These are phyloP conservation scores for Grosmannia clavigera DNA, from an alignment of 2,329 filamentous ascomycete species.

Conservation along the genomic window DNA sequence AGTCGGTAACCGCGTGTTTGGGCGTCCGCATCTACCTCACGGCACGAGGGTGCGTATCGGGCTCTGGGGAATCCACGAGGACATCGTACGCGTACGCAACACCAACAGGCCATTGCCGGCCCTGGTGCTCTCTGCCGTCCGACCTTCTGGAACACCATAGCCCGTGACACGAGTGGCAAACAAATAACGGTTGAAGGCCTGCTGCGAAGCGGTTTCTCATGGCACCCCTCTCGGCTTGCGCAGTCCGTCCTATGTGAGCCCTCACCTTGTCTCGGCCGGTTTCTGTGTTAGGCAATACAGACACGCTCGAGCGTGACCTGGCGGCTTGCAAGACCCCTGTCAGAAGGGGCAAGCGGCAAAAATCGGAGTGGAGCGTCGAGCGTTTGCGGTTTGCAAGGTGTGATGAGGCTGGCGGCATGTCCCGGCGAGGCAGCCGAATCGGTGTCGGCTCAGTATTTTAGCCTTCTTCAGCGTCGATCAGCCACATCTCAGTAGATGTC, in stretches of 20 bases:
- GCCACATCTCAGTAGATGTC: not conserved
- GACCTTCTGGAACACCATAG: not conserved
- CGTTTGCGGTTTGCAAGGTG: not conserved
- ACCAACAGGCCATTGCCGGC: not conserved
- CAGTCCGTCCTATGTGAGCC: not conserved
- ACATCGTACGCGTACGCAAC: not conserved
- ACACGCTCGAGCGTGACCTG: not conserved
- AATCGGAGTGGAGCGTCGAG: not conserved
- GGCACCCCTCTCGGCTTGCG: not conserved
- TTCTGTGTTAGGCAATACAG: slow-evolving; percentile 2
- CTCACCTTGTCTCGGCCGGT: slow-evolving; percentile 8
- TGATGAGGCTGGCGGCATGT: slow-evolving; percentile 9
- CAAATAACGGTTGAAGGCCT: not conserved
- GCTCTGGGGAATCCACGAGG: not conserved
- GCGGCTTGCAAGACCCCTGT: not conserved
- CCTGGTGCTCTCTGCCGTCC: not conserved
- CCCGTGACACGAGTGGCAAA: not conserved
- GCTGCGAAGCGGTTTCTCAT: not conserved
- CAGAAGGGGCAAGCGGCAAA: not conserved
- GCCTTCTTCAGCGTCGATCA: slow-evolving; percentile 3
- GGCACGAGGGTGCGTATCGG: not conserved
- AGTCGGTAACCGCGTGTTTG: not conserved
- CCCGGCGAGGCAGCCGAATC: slow-evolving; percentile 4
- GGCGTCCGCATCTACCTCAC: not conserved
- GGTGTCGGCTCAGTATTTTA: not conserved